Conservation (phyloP, 805 yeast genomes). For the Monosporozyma servazzii region DNA sequence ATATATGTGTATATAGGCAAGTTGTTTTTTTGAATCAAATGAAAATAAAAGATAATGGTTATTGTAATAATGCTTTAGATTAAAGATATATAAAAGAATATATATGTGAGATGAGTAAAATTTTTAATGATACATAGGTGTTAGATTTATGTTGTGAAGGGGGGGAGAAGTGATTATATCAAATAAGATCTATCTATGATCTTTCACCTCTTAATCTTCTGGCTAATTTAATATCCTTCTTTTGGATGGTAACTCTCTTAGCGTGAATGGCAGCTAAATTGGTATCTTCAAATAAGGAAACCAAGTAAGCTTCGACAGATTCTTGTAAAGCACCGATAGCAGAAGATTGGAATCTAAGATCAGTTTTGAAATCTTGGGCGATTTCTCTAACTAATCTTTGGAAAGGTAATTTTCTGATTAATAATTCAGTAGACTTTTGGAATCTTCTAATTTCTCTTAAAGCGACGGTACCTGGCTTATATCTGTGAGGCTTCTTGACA, state of each 20-base stretch:
- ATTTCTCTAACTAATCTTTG: conserved; percentile 95
- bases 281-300: conserved; percentile 93
- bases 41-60: background rate
- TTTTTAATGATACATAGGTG: background rate
- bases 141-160: background rate
- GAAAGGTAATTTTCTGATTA: conserved; percentile 94
- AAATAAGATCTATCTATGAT: conserved; percentile 38
- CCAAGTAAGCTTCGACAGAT: conserved; percentile 96
- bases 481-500: conserved; percentile 92
- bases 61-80: background rate
- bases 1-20: background rate
- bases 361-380: conserved; percentile 88
- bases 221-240: conserved; percentile 96
- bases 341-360: conserved; percentile 91
- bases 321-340: conserved; percentile 98
- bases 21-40: background rate
- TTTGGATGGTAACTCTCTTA: conserved; percentile 96
- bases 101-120: conserved; percentile 1
- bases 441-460: conserved; percentile 95
- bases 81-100: conserved; percentile 1
- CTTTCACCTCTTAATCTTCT: conserved; percentile 97
- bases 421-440: conserved; percentile 90
- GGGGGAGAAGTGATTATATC: background rate
- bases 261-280: conserved; percentile 98
- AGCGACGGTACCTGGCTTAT: conserved; percentile 96